phyloP scores from a whole-genome alignment of 371 early-diverging fungal genomes.

The Batkoa obscura region DNA sequence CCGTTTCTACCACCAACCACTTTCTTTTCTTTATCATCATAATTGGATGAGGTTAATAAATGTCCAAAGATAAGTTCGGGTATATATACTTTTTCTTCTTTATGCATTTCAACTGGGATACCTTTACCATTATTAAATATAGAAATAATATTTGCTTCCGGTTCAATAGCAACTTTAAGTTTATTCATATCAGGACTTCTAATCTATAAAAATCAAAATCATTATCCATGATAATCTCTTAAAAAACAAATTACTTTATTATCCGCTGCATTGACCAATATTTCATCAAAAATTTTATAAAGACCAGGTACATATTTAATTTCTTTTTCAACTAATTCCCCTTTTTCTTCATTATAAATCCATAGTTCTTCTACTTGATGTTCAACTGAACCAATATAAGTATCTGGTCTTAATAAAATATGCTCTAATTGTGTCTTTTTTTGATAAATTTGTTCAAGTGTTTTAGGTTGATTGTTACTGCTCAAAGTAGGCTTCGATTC shows the following conservation, averaged over 20 bases:
- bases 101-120: conserved; percentile 94
- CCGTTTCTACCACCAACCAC: conserved; percentile 99
- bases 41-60: conserved; percentile 96
- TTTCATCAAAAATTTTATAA: conserved; percentile 99
- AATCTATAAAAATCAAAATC: conserved; percentile 24
- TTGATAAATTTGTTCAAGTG: conserved; percentile 93
- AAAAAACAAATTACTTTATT: conserved; percentile 41
- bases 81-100: conserved; percentile 87
- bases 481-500: too few species aligned
- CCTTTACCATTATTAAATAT: conserved; percentile 96
- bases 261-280: conserved; percentile 95
- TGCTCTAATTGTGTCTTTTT: conserved; percentile 98
- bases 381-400: conserved; percentile 98
- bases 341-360: conserved; percentile 47
- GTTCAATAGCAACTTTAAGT: conserved; percentile 85
- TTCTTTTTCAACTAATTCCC: conserved; percentile 37
- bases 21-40: conserved; percentile 96
- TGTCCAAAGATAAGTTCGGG: conserved; percentile 99
- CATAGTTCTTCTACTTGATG: conserved; percentile 69
- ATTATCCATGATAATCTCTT: background rate
- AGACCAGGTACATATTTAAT: conserved; percentile 92
- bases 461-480: conserved; percentile 10
- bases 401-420: conserved; percentile 95
- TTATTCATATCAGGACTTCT: conserved; percentile 86
- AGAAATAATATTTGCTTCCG: conserved; percentile 61